Evolutionary conservation across 2,329 filamentous ascomycete species (phyloP), one percentile per base, ranked within the genome.

Genomic region (Cadophora sp.): DNA sequence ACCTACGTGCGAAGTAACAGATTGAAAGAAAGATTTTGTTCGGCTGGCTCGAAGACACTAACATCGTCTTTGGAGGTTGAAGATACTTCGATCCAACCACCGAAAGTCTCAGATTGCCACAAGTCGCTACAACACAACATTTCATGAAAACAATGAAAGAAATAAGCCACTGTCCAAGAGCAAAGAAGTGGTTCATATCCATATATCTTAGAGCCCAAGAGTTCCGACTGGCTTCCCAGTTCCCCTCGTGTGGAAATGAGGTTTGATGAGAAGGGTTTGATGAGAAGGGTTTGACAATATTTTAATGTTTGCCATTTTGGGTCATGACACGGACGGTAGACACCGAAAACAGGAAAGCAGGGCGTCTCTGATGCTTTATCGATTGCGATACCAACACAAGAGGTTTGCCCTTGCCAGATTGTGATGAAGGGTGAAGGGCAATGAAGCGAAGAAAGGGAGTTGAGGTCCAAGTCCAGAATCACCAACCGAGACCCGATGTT

Each of bases 31-130:
- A 43, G 22, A 53, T 48, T n/a, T 39, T 27, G n/a, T 24, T 8
- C 36, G 41, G 14, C 59, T 63, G 63, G 64, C 62, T 63, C 39
- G 50, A 24, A 39, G 27, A 62, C 59, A 53, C 20, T 16, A 18
- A 39, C 24, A 50, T 61, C 20, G 43, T 30, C 43, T 50, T 24
- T 36, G 30, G 41, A 30, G 47, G 50, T 33, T 67, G 43, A 41
- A 18, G 59, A 67, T 45, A 24, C 51, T 22, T 39, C 62, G 41
- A 9, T 27, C 62, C 62, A 64, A 33, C 51, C 62, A 50, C 62
- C 51, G 4, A 39, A 14, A 20, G 55, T 58, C 55, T 58, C 55
- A 41, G n/a, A 9, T 24, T 22, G n/a, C 8, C 20, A 16, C 13
- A 14, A 16, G 20, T 36, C 33, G 30, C 18, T 14, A 16, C 50